Evolutionary conservation across 441 rosid species (phyloP).

Genomic region (Brassica balearica): DNA sequence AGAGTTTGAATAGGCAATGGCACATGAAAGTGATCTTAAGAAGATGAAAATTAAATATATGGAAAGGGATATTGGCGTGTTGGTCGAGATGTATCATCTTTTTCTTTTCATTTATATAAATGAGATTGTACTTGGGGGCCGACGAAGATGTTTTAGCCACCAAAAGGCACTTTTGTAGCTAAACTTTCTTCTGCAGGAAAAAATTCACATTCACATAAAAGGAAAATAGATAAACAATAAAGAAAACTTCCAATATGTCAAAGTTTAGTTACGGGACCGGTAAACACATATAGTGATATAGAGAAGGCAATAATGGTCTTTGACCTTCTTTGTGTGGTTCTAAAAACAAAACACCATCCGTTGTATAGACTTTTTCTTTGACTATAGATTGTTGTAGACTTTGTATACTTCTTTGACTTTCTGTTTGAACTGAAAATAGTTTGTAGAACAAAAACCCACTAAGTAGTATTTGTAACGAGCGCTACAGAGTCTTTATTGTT

Average conservation of each 20-base stretch:
- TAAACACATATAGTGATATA: background rate
- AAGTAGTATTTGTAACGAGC: no score
- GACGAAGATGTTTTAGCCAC: background rate
- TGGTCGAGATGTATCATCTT: conserved; percentile 7
- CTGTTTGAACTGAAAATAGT: background rate
- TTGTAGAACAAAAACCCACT: background rate
- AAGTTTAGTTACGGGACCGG: conserved; percentile 44
- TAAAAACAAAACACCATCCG: conserved; percentile 1
- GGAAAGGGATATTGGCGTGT: conserved; percentile 32
- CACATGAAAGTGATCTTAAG: conserved; percentile 27
- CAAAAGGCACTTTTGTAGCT: background rate
- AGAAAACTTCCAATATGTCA: conserved; percentile 19
- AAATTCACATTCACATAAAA: conserved; percentile 2
- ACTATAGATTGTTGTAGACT: conserved; percentile 15
- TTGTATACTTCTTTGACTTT: background rate
- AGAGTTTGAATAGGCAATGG: conserved; percentile 39
- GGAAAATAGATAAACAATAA: background rate
- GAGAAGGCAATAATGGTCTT: conserved; percentile 18
- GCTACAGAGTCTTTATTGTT: no score
- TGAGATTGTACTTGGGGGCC: background rate
- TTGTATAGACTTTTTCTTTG: conserved; percentile 26
- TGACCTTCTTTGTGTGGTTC: conserved; percentile 7
- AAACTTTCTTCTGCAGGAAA: background rate
- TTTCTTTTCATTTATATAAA: background rate
- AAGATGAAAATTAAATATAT: conserved; percentile 16